These are phyloP conservation scores for Calonectria pteridis DNA, from an alignment of 2,329 filamentous ascomycete genomes.

Conservation along the genomic window DNA sequence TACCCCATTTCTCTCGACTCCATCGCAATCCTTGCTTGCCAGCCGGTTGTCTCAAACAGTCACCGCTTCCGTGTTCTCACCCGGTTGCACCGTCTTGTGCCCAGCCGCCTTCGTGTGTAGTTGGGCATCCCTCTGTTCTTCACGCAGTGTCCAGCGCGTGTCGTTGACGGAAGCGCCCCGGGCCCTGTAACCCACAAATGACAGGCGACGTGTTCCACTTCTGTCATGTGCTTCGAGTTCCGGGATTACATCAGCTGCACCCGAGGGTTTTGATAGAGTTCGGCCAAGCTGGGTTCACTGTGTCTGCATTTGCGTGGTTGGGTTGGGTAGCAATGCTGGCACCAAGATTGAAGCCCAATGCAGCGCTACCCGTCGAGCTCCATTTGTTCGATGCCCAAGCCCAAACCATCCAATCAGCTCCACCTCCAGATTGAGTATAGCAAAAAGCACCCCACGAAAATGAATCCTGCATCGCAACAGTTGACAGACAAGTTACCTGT, in stretches of 20 bases:
- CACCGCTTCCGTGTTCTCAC: conserved; percentile 31
- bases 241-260: conserved; percentile 42
- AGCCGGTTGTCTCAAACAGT: conserved; percentile 31
- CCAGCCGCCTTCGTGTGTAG: conserved; percentile 33
- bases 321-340: conserved; percentile 56
- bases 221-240: conserved; percentile 38
- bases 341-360: conserved; percentile 53
- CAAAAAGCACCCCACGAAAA: conserved; percentile 33
- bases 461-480: conserved; percentile 26
- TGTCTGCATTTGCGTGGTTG: conserved; percentile 31
- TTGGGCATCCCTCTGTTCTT: conserved; percentile 43
- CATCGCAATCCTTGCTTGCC: conserved; percentile 29
- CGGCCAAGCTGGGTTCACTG: conserved; percentile 19
- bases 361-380: conserved; percentile 37
- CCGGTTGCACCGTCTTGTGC: conserved; percentile 37
- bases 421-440: conserved; percentile 15
- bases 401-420: conserved; percentile 41
- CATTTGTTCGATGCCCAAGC: conserved; percentile 44
- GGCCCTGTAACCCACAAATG: conserved; percentile 36
- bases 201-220: conserved; percentile 42
- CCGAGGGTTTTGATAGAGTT: conserved; percentile 29
- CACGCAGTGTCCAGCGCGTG: conserved; percentile 17
- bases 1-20: conserved; percentile 19
- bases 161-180: conserved; percentile 18
- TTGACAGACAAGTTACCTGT: conserved; percentile 27